These are phyloP conservation scores for Chlamydomonas sp. DNA, from an alignment of 139 green algal species.

Conservation along the genomic window DNA sequence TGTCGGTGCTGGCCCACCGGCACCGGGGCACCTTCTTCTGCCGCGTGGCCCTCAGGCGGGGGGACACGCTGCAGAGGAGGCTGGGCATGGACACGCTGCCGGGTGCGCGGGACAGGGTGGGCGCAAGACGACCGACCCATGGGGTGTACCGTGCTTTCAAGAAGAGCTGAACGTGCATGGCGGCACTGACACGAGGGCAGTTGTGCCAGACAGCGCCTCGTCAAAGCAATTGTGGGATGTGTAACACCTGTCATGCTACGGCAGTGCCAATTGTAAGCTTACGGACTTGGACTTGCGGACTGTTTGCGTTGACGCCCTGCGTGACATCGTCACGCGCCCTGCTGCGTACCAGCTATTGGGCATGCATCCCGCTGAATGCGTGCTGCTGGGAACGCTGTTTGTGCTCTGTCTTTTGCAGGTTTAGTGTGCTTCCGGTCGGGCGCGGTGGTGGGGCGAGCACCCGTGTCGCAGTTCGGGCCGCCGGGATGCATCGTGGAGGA, in stretches of 20 bases:
- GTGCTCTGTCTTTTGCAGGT: not conserved
- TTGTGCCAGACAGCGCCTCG: too few species aligned
- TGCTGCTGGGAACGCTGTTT: too few species aligned
- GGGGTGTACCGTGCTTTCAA: not conserved
- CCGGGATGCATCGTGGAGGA: conserved; percentile 40
- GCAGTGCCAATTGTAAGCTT: too few species aligned
- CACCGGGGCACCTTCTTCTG: conserved; percentile 38
- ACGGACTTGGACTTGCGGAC: too few species aligned
- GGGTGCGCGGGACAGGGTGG: conserved; percentile 2
- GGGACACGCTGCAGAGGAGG: not conserved
- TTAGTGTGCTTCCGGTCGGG: conserved; percentile 45
- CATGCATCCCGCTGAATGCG: too few species aligned
- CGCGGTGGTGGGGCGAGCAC: conserved; percentile 28
- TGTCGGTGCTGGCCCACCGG: conserved; percentile 27
- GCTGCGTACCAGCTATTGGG: too few species aligned
- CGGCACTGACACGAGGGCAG: too few species aligned
- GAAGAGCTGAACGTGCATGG: not conserved
- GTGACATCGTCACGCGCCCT: too few species aligned
- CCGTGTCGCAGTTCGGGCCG: conserved; percentile 23
- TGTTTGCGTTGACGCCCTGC: too few species aligned
- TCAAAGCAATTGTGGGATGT: too few species aligned
- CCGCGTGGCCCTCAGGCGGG: not conserved
- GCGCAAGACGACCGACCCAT: not conserved
- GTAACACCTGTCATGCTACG: too few species aligned
- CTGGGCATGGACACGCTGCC: conserved; percentile 26